Evolutionary conservation across 2,329 filamentous ascomycete genomes (phyloP), one percentile per base, ranked within the genome.

Genomic region (Venturia aucupariae): DNA sequence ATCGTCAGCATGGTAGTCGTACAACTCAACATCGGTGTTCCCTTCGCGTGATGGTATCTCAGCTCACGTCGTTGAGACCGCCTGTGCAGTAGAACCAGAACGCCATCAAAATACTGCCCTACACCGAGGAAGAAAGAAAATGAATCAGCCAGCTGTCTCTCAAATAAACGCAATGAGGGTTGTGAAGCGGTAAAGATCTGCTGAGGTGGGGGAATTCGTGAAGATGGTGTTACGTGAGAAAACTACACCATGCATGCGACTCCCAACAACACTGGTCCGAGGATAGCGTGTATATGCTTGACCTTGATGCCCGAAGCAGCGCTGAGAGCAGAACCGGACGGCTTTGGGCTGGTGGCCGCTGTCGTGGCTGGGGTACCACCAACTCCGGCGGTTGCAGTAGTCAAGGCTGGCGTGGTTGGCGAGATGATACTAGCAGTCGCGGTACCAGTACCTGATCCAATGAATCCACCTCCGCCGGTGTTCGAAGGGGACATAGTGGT

Each of bases 71-170:
- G 27, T 57, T 57, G 27, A 57, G 51, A 10, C 51, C 51, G 15
- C 62, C 62, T 24, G 59, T 41, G 48, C 62, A 63, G 22, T 55
- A 63, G 35, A 63, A 63, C 62, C 62, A 63, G 48, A 55, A 63
- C 62, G 62, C 62, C 62, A 63, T 63, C 39, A 63, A 35, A 8
- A 57, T 32, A 57, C 62, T 63, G 30, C 41, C 62, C 62, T 63
- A 44, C 4, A 27, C 46, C 51, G 19, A 4, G 22, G 35, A 38
- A 57, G 38, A n/a, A 54, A 57, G 19, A 57, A 11, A 46, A 59
- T 62, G 59, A 24, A 61, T 62, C 60, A 62, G 60, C 60, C 24
- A 42, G 41, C 13, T 61, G 59, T 38, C 38, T 46, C 38, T 42
- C 11, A 27, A 46, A 42, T 22, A 42, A 27, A 46, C 2, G 11